Evolutionary conservation across 371 early-diverging fungal species (phyloP), one percentile per base, ranked within the genome.

Genomic region (Syncephalastrum monosporum): DNA sequence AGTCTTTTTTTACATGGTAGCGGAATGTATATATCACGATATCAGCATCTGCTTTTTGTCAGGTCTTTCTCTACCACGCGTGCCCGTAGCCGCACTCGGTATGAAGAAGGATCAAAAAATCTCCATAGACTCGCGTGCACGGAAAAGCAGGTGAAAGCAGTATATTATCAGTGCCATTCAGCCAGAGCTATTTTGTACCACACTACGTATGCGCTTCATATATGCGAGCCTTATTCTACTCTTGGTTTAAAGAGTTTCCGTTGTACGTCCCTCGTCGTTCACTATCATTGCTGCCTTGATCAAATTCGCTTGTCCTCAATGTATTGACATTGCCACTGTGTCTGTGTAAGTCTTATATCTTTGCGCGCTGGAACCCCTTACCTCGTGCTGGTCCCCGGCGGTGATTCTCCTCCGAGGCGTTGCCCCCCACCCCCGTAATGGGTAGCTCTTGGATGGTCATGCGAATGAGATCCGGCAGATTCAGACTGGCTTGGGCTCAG

Each of bases 221-320:
- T 10, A 5, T 33, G 8, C 38, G 38, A 33, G 38, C 38, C 8
- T 33, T 33, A 10, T 10, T 53, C 60, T 72, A 78, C 56, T 78
- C 79, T 45, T 78, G 75, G 41, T 78, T 78, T 2, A 75, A 57
- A 43, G 79, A 78, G 45, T 78, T 78, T 19, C 79, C 79, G 64
- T 78, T 78, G 43, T 78, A 78, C 15, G 67, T 69, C 13, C 65
- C 48, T 42, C 64, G 21, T 23, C 48, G 57, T 23, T 56, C 62
- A 10, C 41, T 33, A 25, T 68, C 56, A 19, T 62, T 61, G 25
- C 65, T 60, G 19, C 65, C 43, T 25, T 59, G 42, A 16, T 52
- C 59, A 48, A 52, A 61, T 17, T 61, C 61, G 29, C 38, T 62
- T 29, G 45, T 56, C 55, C 33, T 60, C 55, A 55, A 64, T 38